Evolutionary conservation across 2,329 filamentous ascomycete species (phyloP).

Genomic region (Alternaria ventricosa): DNA sequence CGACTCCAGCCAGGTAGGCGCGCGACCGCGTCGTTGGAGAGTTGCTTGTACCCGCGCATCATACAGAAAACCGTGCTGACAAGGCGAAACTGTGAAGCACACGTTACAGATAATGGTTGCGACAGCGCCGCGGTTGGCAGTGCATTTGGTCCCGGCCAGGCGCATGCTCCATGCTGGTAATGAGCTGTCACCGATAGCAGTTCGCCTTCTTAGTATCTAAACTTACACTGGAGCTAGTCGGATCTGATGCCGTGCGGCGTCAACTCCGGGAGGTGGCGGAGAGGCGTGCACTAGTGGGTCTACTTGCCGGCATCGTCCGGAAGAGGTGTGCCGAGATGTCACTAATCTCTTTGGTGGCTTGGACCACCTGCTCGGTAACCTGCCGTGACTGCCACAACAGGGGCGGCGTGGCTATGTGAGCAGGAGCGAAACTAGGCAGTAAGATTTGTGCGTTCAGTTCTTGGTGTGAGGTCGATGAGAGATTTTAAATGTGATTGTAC

Average conservation of each 20-base stretch:
- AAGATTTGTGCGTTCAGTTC: neutral
- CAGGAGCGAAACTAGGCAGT: neutral
- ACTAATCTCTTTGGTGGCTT: neutral
- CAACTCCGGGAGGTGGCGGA: neutral
- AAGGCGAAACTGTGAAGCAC: neutral
- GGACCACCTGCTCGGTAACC: neutral
- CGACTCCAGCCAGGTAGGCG: neutral
- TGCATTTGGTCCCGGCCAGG: neutral
- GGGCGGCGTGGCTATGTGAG: neutral
- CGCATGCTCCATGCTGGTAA: neutral
- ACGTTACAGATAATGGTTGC: neutral
- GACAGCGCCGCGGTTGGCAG: neutral
- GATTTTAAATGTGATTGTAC: neutral
- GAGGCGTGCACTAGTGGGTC: neutral
- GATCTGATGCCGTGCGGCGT: neutral
- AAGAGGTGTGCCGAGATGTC: neutral
- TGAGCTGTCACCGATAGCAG: neutral
- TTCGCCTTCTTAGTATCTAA: neutral
- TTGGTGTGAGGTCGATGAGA: neutral
- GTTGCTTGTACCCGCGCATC: slow-evolving; percentile 1
- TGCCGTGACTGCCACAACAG: neutral
- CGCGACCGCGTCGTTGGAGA: neutral
- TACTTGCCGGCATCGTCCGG: neutral
- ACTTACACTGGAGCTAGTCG: neutral
- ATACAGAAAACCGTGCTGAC: neutral